phyloP scores from a whole-genome alignment of 2,329 filamentous ascomycete species.

The Thermothelomyces thermophilus region DNA sequence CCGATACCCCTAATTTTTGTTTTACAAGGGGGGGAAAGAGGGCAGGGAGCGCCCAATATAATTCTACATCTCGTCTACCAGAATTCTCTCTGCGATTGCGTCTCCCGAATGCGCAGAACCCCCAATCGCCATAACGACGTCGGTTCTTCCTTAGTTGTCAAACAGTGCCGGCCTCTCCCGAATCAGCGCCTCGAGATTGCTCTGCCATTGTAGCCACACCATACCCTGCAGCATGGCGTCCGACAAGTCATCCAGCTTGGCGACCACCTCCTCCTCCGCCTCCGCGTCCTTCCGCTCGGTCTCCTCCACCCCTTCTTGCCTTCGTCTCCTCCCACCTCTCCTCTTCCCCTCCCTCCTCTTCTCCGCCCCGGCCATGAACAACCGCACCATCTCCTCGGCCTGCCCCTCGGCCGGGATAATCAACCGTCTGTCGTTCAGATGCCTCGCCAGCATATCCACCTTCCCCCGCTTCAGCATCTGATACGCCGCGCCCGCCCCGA shows the following conservation, averaged over 20 bases:
- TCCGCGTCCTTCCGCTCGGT: slow-evolving; percentile 21
- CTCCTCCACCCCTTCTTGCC: slow-evolving; percentile 21
- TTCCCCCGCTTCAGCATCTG: slow-evolving; percentile 50
- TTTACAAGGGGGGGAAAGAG: too few relatives aligned
- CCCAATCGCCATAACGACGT: too few relatives aligned
- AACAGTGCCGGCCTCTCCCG: slow-evolving; percentile 14
- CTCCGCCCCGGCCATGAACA: slow-evolving; percentile 31
- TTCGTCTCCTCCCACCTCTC: not conserved
- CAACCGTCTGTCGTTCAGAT: slow-evolving; percentile 34
- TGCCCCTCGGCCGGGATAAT: slow-evolving; percentile 29
- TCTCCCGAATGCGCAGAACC: too few relatives aligned
- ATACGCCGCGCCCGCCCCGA: slow-evolving; percentile 25
- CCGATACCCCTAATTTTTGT: not conserved
- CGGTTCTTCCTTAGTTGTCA: not conserved
- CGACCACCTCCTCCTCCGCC: slow-evolving; percentile 22
- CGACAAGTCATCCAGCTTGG: slow-evolving; percentile 75
- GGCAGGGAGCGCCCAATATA: not conserved
- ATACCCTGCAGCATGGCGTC: slow-evolving; percentile 73
- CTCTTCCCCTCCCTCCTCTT: slow-evolving; percentile 11
- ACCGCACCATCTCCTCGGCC: slow-evolving; percentile 31
- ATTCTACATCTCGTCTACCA: too few relatives aligned
- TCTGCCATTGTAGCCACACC: slow-evolving; percentile 71
- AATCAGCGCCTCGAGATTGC: slow-evolving; percentile 36
- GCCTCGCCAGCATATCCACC: slow-evolving; percentile 53
- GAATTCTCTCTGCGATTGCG: too few relatives aligned